Conservation (phyloP, 768 basidiomycete genomes). For the Agaricus subrufescens region DNA sequence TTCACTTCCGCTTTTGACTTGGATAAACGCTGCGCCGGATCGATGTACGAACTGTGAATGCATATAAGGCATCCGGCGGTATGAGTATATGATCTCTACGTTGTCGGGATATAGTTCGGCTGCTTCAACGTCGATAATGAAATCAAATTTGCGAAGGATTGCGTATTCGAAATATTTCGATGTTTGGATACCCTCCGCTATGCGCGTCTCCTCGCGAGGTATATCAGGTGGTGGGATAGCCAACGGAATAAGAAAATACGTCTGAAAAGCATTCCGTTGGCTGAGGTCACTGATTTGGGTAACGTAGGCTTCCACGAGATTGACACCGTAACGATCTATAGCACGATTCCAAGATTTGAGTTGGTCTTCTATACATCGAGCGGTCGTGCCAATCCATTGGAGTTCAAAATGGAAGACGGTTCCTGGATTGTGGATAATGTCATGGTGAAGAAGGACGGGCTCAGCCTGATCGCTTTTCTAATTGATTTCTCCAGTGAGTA, state of each 20-base stretch:
- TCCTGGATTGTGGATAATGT: conserved; percentile 91
- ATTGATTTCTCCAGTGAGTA: neutral
- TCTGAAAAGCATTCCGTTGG: conserved; percentile 85
- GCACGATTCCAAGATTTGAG: conserved; percentile 75
- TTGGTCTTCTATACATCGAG: conserved; percentile 85
- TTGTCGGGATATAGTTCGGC: conserved; percentile 70
- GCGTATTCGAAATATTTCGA: conserved; percentile 79
- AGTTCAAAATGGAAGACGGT: conserved; percentile 97
- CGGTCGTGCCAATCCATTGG: conserved; percentile 95
- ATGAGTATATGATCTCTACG: conserved; percentile 85
- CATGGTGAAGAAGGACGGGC: conserved; percentile 84
- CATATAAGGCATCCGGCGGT: conserved; percentile 71
- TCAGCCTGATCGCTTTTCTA: conserved; percentile 87
- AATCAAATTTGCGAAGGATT: conserved; percentile 71
- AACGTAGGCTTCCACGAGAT: conserved; percentile 90
- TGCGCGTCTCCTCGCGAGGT: conserved; percentile 58
- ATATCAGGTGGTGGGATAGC: conserved; percentile 69
- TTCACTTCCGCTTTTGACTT: conserved; percentile 72
- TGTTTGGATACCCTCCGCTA: conserved; percentile 63
- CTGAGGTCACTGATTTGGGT: conserved; percentile 87
- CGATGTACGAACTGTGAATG: conserved; percentile 93
- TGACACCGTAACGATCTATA: conserved; percentile 87
- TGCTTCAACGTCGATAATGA: conserved; percentile 83
- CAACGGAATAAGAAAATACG: conserved; percentile 81
- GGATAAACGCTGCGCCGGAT: conserved; percentile 85